A percentile compares a stretch with the other conserved stretches of the same genome.
Evolutionary conservation across 2,329 filamentous ascomycete species (phyloP).

Genomic region (Pyricularia sp.): DNA sequence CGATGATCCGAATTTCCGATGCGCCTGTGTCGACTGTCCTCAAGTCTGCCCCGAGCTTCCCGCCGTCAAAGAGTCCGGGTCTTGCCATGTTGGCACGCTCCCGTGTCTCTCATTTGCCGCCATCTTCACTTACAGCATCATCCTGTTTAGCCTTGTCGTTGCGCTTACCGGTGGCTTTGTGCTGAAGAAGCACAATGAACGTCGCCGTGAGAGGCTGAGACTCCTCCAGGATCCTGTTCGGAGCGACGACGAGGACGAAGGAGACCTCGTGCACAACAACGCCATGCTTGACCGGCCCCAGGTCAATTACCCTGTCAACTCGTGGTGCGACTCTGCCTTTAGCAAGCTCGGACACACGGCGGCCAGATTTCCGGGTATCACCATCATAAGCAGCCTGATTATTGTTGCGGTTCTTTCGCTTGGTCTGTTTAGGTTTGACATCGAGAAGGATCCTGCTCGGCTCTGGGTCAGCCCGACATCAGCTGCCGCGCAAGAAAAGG

Average conservation of each 20-base stretch:
- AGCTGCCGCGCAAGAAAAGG: slow-evolving; percentile 79
- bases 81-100: slow-evolving; percentile 75
- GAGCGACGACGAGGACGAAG: slow-evolving; percentile 90
- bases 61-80: slow-evolving; percentile 52
- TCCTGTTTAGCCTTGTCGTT: slow-evolving; percentile 54
- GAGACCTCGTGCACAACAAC: slow-evolving; percentile 63
- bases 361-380: slow-evolving; percentile 72
- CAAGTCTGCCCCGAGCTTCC: slow-evolving; percentile 74
- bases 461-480: slow-evolving; percentile 96
- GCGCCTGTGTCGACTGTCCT: slow-evolving; percentile 87
- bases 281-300: slow-evolving; percentile 66
- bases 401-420: slow-evolving; percentile 68
- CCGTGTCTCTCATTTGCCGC: slow-evolving; percentile 90
- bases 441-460: slow-evolving; percentile 80
- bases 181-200: slow-evolving; percentile 59
- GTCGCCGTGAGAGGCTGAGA: slow-evolving; percentile 70
- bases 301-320: slow-evolving; percentile 72
- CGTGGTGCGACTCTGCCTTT: slow-evolving; percentile 67
- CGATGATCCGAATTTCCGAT: slow-evolving; percentile 71
- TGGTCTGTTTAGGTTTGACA: slow-evolving; percentile 78
- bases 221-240: slow-evolving; percentile 72
- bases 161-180: slow-evolving; percentile 62
- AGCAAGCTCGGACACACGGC: slow-evolving; percentile 67
- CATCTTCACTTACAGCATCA: slow-evolving; percentile 69
- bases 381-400: slow-evolving; percentile 63